Conservation (phyloP, 1,284 basidiomycete genomes). For the Sparassis latifolia region DNA sequence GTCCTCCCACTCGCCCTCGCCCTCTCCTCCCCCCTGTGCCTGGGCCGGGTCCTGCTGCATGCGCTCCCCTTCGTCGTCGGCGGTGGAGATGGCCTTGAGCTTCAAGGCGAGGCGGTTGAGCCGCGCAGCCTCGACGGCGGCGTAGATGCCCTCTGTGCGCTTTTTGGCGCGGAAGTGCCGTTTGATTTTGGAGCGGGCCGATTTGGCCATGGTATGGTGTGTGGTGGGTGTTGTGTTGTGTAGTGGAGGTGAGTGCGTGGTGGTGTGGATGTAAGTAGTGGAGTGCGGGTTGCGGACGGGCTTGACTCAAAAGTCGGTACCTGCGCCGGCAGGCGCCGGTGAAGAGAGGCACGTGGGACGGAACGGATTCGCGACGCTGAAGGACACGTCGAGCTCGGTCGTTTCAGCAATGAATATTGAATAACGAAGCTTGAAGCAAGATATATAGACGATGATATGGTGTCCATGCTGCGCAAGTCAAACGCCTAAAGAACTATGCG, state of each 20-base stretch:
- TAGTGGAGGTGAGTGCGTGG: neutral
- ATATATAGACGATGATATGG: no score
- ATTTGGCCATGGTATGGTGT: constrained; percentile 76
- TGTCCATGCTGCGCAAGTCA: no score
- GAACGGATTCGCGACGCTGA: no score
- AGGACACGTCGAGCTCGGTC: no score
- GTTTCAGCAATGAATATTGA: no score
- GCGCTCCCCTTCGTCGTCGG: constrained; percentile 29
- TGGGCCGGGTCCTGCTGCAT: constrained; percentile 9
- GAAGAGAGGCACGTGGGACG: no score
- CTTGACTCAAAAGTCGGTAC: no score
- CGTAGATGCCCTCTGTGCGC: constrained; percentile 78
- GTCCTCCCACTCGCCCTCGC: constrained; percentile 25
- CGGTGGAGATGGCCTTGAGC: constrained; percentile 44
- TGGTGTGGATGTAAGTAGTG: no score
- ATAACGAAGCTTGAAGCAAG: no score
- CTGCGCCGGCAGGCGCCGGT: no score
- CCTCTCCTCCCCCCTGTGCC: constrained; percentile 18
- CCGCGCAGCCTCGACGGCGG: constrained; percentile 80
- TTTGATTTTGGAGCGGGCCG: constrained; percentile 85
- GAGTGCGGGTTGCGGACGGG: no score
- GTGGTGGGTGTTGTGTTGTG: neutral
- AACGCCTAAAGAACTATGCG: no score
- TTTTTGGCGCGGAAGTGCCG: constrained; percentile 82
- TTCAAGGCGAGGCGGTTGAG: constrained; percentile 72